Conservation (phyloP, 352 stramenopile species). For the Phytophthora agathidicida region DNA sequence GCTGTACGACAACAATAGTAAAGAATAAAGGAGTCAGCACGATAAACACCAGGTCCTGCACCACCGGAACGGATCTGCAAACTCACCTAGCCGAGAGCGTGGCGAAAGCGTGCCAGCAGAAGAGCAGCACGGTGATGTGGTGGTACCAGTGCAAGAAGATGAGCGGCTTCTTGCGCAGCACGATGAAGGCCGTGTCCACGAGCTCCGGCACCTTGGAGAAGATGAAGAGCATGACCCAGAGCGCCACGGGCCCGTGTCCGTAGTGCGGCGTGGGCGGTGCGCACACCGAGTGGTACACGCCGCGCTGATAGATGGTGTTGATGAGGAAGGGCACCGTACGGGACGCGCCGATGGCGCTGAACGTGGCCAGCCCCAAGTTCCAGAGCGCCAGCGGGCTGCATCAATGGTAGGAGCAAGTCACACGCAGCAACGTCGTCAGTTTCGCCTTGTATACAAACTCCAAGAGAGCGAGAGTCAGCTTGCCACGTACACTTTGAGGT, state of each 20-base stretch:
- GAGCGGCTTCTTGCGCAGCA: constrained; percentile 96
- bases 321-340: constrained; percentile 84
- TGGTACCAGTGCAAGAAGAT: constrained; percentile 99
- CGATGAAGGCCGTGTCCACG: constrained; percentile 97
- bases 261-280: constrained; percentile 72
- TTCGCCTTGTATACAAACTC: constrained; percentile 16
- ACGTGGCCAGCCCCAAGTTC: constrained; percentile 81
- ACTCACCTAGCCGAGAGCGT: constrained; percentile 84
- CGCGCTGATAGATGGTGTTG: constrained; percentile 77
- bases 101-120: constrained; percentile 97
- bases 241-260: constrained; percentile 62
- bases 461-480: constrained; percentile 19
- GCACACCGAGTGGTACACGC: constrained; percentile 87
- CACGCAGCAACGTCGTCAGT: constrained; percentile 22
- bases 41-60: constrained; percentile 4
- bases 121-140: constrained; percentile 97
- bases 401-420: background rate
- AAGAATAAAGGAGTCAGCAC: constrained; percentile 15
- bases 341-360: constrained; percentile 80
- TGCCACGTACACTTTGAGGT: constrained; percentile 68
- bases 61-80: constrained; percentile 15
- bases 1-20: constrained; percentile 31
- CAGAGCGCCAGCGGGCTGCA: constrained; percentile 70
- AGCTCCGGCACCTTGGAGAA: constrained; percentile 94
- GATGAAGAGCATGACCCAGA: constrained; percentile 89